Evolutionary conservation across 768 basidiomycete genomes (phyloP).

Genomic region (Melanogaster broomeanus): DNA sequence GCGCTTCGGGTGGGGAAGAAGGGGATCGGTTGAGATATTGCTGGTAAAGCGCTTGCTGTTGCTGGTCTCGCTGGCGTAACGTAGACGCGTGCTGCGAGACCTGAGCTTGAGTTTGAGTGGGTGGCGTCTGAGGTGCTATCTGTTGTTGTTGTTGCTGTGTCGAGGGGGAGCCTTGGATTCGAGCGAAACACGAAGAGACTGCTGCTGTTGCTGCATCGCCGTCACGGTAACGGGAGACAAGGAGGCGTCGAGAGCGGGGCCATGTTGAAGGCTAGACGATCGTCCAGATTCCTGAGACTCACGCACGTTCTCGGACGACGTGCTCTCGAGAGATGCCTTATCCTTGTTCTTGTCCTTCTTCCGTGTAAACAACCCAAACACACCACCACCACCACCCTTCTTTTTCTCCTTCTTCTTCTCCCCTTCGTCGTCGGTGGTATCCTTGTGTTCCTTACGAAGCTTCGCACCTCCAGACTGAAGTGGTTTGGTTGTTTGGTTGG

Average conservation of each 20-base stretch:
- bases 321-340: slow-evolving; percentile 51
- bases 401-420: slow-evolving; percentile 63
- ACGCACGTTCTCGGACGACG: slow-evolving; percentile 50
- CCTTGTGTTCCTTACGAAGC: slow-evolving; percentile 46
- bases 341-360: slow-evolving; percentile 77
- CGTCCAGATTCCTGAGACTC: slow-evolving; percentile 67
- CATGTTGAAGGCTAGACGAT: slow-evolving; percentile 46
- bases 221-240: slow-evolving; percentile 53
- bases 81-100: slow-evolving; percentile 65
- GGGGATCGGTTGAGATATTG: slow-evolving; percentile 90
- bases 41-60: slow-evolving; percentile 84
- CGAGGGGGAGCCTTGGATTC: slow-evolving; percentile 22
- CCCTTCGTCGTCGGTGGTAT: slow-evolving; percentile 43
- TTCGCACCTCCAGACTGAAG: slow-evolving; percentile 27
- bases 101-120: slow-evolving; percentile 35
- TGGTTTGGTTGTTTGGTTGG: slow-evolving; percentile 19
- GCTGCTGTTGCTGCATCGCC: slow-evolving; percentile 63
- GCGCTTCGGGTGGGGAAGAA: slow-evolving; percentile 71
- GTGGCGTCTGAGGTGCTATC: slow-evolving; percentile 30
- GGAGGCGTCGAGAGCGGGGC: slow-evolving; percentile 22
- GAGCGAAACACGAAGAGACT: slow-evolving; percentile 22
- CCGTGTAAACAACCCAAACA: slow-evolving; percentile 78
- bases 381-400: slow-evolving; percentile 65
- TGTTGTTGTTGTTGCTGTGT: slow-evolving; percentile 24
- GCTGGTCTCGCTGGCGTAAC: slow-evolving; percentile 84